Evolutionary conservation across 164 flowering plant species (phyloP).

Genomic region (Cinnamomum micranthum): DNA sequence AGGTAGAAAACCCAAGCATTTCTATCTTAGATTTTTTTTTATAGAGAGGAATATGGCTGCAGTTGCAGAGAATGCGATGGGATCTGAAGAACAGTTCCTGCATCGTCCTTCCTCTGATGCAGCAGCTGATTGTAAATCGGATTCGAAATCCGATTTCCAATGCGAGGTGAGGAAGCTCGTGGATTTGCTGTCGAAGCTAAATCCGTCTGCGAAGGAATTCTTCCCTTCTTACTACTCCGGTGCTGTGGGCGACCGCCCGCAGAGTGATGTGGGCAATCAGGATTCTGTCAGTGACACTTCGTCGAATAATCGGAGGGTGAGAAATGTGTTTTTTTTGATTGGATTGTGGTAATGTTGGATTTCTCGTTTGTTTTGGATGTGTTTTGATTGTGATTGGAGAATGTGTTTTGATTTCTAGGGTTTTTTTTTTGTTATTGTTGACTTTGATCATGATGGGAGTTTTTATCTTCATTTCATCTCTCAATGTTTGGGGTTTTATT

Average conservation of each 20-base stretch:
- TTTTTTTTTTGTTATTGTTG: no score
- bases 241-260: constrained; percentile 8
- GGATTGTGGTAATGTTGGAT: background rate
- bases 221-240: constrained; percentile 49
- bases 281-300: constrained; percentile 34
- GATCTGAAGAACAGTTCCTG: constrained; percentile 20
- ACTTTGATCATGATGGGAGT: background rate
- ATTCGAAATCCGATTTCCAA: constrained; percentile 35
- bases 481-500: background rate
- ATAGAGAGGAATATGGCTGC: constrained; percentile 21
- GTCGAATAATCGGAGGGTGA: constrained; percentile 29
- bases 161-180: constrained; percentile 53
- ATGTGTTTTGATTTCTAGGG: no score
- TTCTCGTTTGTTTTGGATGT: background rate
- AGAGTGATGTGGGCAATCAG: constrained; percentile 14
- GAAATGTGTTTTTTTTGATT: background rate
- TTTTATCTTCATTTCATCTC: no score
- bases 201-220: constrained; percentile 74
- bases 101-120: background rate
- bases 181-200: constrained; percentile 67
- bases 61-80: constrained; percentile 25
- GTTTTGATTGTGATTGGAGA: no score
- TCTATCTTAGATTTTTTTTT: background rate
- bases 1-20: background rate
- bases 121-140: background rate